phyloP scores from a whole-genome alignment of 2,329 filamentous ascomycete species.

The Epichloe brachyelytri region DNA sequence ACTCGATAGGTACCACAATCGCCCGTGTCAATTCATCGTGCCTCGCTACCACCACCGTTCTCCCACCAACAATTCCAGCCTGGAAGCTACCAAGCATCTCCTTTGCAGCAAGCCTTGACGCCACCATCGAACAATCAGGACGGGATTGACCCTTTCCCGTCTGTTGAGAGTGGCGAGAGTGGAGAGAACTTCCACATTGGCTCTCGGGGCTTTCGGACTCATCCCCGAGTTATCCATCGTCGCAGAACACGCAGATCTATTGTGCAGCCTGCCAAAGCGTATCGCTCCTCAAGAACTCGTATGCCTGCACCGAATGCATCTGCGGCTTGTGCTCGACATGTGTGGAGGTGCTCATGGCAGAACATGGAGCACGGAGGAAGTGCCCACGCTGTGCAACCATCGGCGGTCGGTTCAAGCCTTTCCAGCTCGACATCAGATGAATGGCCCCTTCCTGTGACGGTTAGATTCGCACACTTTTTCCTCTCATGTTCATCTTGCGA shows the following conservation, averaged over 20 bases:
- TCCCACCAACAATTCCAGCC: slow-evolving; percentile 47
- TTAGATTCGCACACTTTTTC: neutral
- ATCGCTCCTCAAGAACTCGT: slow-evolving; percentile 68
- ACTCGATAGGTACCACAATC: slow-evolving; percentile 47
- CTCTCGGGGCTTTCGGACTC: slow-evolving; percentile 49
- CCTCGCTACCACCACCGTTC: slow-evolving; percentile 50
- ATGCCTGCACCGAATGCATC: slow-evolving; percentile 92
- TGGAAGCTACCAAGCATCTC: slow-evolving; percentile 72
- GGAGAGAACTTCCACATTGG: slow-evolving; percentile 62
- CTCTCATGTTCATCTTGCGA: neutral
- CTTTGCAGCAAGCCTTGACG: slow-evolving; percentile 79
- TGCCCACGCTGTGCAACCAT: slow-evolving; percentile 71
- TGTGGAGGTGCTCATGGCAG: slow-evolving; percentile 65
- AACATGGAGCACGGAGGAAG: slow-evolving; percentile 62
- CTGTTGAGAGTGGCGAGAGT: slow-evolving; percentile 67
- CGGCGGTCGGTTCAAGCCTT: slow-evolving; percentile 70
- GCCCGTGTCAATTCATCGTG: slow-evolving; percentile 48
- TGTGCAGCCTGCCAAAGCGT: slow-evolving; percentile 76
- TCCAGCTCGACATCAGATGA: slow-evolving; percentile 58
- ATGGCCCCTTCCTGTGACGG: slow-evolving; percentile 2
- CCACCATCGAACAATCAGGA: slow-evolving; percentile 61
- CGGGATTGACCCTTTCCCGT: slow-evolving; percentile 69
- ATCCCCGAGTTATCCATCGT: slow-evolving; percentile 60
- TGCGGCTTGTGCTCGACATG: slow-evolving; percentile 84
- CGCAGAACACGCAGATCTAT: slow-evolving; percentile 75